Percentiles rank a stretch among this genome's conserved stretches.
These are phyloP conservation scores for Vitis hybrid DNA, from an alignment of 177 flowering plant species.

Conservation along the genomic window DNA sequence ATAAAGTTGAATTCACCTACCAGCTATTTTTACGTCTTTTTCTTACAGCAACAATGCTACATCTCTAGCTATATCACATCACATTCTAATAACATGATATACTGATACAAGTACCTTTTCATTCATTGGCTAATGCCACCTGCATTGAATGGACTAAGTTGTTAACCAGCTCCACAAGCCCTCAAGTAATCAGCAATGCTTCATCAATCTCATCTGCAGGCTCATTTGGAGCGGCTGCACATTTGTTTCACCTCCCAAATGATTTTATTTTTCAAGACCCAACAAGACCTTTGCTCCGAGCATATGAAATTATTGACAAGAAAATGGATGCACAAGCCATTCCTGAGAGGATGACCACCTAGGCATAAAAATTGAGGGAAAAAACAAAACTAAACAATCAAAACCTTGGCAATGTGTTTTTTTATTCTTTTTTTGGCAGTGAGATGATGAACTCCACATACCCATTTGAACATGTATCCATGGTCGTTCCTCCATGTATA, in stretches of 20 bases:
- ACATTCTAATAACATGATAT: too few relatives aligned
- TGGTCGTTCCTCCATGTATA: slow-evolving; percentile 70
- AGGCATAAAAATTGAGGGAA: slow-evolving; percentile 1
- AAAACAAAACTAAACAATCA: not conserved
- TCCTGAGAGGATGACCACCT: slow-evolving; percentile 73
- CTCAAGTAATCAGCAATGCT: not conserved
- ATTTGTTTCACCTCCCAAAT: not conserved
- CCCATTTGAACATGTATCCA: slow-evolving; percentile 79
- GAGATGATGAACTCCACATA: slow-evolving; percentile 19
- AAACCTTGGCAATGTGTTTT: not conserved
- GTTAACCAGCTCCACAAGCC: too few relatives aligned
- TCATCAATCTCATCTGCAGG: not conserved
- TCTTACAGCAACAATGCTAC: too few relatives aligned
- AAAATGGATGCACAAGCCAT: slow-evolving; percentile 41
- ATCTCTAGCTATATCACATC: too few relatives aligned
- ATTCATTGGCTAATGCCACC: too few relatives aligned
- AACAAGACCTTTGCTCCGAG: slow-evolving; percentile 73
- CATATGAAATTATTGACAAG: slow-evolving; percentile 58
- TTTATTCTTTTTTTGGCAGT: not conserved
- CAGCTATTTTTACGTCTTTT: too few relatives aligned
- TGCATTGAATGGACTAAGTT: too few relatives aligned
- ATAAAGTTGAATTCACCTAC: too few relatives aligned
- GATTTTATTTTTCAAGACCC: slow-evolving; percentile 45
- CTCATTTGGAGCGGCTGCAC: not conserved
- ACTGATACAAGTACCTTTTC: too few relatives aligned